Base-by-base conservation (phyloP, 176 grass and related monocot species). In the Luzula sylvatica region DNA sequence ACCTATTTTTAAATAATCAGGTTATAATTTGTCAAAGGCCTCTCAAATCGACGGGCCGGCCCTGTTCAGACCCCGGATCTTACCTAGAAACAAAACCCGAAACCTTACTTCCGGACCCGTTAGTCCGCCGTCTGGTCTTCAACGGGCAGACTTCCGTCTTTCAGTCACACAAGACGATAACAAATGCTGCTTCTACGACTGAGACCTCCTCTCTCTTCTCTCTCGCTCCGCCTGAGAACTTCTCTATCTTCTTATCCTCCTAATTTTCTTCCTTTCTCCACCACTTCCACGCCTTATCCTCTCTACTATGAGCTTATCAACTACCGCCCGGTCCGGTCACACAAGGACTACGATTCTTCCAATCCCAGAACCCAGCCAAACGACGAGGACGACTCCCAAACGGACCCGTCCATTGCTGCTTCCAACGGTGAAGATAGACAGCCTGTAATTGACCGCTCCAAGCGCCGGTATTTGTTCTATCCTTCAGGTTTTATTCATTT, bases 261-360 rank as follows among this genome's bases (percentile, higher is more conserved):
- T n/a, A n/a, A n/a, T n/a, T n/a, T 45, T 24, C 61, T 83, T 21
- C 60, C 60, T 57, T 73, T 88, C 26, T 95, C 90, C 1, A 70
- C 79, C 50, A 86, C 83, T 4, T 60, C 83, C 19, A 81, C 88
- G 11, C 79, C 83, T 2, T 95, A 84, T 46, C 88, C 83, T 1
- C 88, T 95, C 21, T 87, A 95, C 73, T 95, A 87, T 42, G 88
- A 95, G 26, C 83, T 95, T 47, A 9, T 95, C 48, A 55, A 66
- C 66, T 78, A 88, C 73, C 80, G 83, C 23, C 79, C 88, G 26
- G 59, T 39, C 13, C 66, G 58, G 16, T 41, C 54, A 24, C 49
- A 66, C 26, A 73, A 52, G 1, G 50, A 26, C 7, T n/a, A n/a
- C n/a, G n/a, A n/a, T n/a, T n/a, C n/a, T 9, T 14, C 82, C 23